Evolutionary conservation across 192 early-diverging fungal species (phyloP), one percentile per base, ranked within the genome.

Genomic region (Coemansia sp.): DNA sequence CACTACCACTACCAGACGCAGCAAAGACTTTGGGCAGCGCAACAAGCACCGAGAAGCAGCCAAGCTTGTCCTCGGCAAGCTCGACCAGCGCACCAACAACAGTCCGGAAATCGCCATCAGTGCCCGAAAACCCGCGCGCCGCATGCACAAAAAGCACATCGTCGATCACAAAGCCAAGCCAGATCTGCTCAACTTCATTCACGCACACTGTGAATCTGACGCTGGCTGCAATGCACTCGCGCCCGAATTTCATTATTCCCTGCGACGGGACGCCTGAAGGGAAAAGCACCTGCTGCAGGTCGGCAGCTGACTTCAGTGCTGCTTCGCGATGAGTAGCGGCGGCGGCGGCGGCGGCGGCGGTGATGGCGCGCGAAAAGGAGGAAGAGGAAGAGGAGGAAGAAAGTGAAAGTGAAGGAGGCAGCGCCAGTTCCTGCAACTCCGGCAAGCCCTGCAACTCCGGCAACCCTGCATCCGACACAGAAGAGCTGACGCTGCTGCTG

Each of bases 1-100:
- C 13, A 8, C 13, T 0, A 48, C 46, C 5, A n/a, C 5, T 1
- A n/a, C 46, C n/a, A 39, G 21, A 19, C 16, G 59, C 58, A 18
- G 43, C 65, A 13, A 65, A 51, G 15, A 52, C 63, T 55, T 41
- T 79, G 11, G 74, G 72, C 72, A 83, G 41, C 32, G 74, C 78
- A 41, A 83, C 69, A 18, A 83, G 59, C 13, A 83, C 63, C 12
- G 71, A 69, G 39, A 61, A 47, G 62, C 81, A 80, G 6, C n/a
- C 15, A 47, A 83, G 64, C 37, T 69, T 72, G 32, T 80, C 80
- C 52, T 85, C 84, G 9, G 80, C 80, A 47, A 85, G 57, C 68
- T 85, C 84, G 58, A 85, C 69, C 51, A 85, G 68, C 39, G 84
- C 84, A 64, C 78, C 64, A 19, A 83, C 64, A 7, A 74, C 69